Evolutionary conservation across 2,329 filamentous ascomycete species (phyloP).

Genomic region (Alternaria incomplexa): DNA sequence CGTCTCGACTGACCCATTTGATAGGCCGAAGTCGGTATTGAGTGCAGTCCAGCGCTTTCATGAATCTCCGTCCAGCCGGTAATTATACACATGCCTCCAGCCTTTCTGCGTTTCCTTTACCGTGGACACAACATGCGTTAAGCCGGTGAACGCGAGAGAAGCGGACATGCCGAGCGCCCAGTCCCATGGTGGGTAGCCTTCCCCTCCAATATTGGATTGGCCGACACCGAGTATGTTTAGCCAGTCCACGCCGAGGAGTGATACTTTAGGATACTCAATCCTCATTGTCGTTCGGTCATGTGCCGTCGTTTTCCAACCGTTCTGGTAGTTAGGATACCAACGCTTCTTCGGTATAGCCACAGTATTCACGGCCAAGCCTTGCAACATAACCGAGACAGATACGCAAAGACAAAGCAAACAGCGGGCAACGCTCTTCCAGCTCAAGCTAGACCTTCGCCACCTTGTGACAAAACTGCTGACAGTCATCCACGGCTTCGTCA

Average conservation of each 20-base stretch:
- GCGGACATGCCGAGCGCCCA: slow-evolving; percentile 4
- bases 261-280: not conserved
- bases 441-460: not conserved
- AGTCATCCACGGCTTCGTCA: slow-evolving; percentile 14
- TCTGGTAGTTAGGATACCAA: slow-evolving; percentile 4
- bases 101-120: not conserved
- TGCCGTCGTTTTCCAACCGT: not conserved
- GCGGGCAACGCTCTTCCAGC: not conserved
- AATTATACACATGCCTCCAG: not conserved
- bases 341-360: slow-evolving; percentile 8
- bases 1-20: not conserved
- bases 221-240: not conserved
- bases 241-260: not conserved
- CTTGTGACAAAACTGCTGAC: not conserved
- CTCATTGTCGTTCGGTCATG: not conserved
- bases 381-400: slow-evolving; percentile 4
- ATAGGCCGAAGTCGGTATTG: not conserved
- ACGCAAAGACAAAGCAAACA: slow-evolving; percentile 7
- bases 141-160: not conserved
- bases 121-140: not conserved
- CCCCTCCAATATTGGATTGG: not conserved
- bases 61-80: not conserved
- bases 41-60: slow-evolving; percentile 4
- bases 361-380: slow-evolving; percentile 8
- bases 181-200: not conserved